Percentiles rank a stretch among this genome's conserved stretches.
These are phyloP conservation scores for Penicillium sp. DNA, from an alignment of 2,329 filamentous ascomycete species.

Conservation along the genomic window DNA sequence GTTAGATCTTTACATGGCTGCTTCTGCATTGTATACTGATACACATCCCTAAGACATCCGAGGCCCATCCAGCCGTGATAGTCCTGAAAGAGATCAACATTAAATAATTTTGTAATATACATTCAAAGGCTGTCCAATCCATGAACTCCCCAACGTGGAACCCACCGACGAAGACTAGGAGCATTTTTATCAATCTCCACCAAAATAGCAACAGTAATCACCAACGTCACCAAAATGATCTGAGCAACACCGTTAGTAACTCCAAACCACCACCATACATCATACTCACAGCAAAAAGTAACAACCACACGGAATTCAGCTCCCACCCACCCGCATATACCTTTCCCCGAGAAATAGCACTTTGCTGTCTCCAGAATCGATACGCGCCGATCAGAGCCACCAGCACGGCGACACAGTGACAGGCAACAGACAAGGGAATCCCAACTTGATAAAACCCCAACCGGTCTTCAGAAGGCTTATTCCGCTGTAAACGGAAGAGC, in stretches of 20 bases:
- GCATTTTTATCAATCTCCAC: conserved; percentile 11
- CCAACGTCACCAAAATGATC: conserved; percentile 16
- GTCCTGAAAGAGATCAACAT: no score
- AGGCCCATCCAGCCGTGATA: no score
- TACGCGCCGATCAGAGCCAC: conserved; percentile 51
- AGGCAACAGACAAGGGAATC: conserved; percentile 50
- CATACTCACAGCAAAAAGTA: conserved; percentile 46
- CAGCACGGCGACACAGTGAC: conserved; percentile 48
- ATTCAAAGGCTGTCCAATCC: no score
- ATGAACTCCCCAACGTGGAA: no score
- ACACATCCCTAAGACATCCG: no score
- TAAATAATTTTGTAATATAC: no score
- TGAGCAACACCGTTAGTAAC: conserved; percentile 6
- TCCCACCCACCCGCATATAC: conserved; percentile 56
- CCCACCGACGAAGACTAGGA: no score
- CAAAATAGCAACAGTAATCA: conserved; percentile 17
- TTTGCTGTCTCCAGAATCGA: conserved; percentile 58
- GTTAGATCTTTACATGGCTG: no score
- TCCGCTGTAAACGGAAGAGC: conserved; percentile 55
- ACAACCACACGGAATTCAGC: conserved; percentile 45
- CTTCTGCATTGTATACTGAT: no score
- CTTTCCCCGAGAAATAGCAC: conserved; percentile 53
- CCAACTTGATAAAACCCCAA: conserved; percentile 59
- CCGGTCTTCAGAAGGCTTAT: conserved; percentile 30
- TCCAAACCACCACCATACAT: no score